Evolutionary conservation across 805 yeast genomes (phyloP).

Genomic region (Kazachstania kunashirensis): DNA sequence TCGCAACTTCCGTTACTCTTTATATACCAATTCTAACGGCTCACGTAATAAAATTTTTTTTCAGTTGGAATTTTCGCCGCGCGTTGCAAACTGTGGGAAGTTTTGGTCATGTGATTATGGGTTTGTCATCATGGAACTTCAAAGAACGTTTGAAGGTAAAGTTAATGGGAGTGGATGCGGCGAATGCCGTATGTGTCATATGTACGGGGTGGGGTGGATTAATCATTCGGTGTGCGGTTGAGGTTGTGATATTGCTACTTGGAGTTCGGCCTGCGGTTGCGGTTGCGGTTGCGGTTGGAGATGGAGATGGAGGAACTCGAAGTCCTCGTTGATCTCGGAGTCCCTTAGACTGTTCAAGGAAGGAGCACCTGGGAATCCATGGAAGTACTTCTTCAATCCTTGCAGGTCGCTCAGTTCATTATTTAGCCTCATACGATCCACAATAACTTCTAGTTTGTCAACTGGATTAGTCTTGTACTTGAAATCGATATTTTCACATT

Average conservation of each 20-base stretch:
- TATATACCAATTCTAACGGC: no score
- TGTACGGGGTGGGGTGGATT: no score
- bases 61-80: no score
- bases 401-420: slow-evolving; percentile 61
- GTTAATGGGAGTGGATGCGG: no score
- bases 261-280: background rate
- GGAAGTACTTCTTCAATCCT: slow-evolving; percentile 57
- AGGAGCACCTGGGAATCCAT: slow-evolving; percentile 74
- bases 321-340: slow-evolving; percentile 68
- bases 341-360: slow-evolving; percentile 51
- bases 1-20: no score
- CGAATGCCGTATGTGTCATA: no score
- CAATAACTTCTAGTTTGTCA: slow-evolving; percentile 41
- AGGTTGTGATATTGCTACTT: background rate
- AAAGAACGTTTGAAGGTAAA: no score
- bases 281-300: background rate
- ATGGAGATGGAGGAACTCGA: slow-evolving; percentile 21
- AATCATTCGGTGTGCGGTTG: no score
- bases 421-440: slow-evolving; percentile 55
- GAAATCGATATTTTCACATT: slow-evolving; percentile 37
- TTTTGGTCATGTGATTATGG: no score
- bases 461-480: slow-evolving; percentile 34
- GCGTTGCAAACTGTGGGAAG: no score
- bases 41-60: no score
- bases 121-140: no score